Evolutionary conservation across 768 basidiomycete genomes (phyloP).

Genomic region (Wakefieldia striispora): DNA sequence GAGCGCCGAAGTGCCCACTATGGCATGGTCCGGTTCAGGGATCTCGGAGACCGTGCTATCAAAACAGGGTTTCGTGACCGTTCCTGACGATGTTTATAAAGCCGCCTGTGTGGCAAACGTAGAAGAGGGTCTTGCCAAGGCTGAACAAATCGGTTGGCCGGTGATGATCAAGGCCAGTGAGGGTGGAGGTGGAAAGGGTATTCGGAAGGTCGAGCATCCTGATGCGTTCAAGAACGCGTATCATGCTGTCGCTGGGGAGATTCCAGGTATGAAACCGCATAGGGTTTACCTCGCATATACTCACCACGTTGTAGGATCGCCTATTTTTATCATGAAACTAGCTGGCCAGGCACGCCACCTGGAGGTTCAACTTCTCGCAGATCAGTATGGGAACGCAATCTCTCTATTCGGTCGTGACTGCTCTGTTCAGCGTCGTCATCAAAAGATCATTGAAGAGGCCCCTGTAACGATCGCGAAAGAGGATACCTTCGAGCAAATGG

Average conservation of each 20-base stretch:
- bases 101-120: constrained; percentile 86
- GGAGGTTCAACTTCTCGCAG: constrained; percentile 96
- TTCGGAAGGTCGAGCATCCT: constrained; percentile 85
- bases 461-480: constrained; percentile 96
- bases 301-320: constrained; percentile 64
- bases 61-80: constrained; percentile 86
- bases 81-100: constrained; percentile 87
- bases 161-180: constrained; percentile 99
- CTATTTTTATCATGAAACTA: constrained; percentile 99
- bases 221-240: constrained; percentile 94
- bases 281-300: constrained; percentile 1
- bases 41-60: constrained; percentile 85
- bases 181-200: constrained; percentile 99
- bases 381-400: constrained; percentile 99
- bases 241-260: constrained; percentile 91
- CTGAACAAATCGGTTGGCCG: constrained; percentile 91
- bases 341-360: constrained; percentile 96
- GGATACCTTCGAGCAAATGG: constrained; percentile 95
- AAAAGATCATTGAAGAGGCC: constrained; percentile 99
- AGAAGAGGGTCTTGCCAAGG: constrained; percentile 80
- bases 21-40: constrained; percentile 98
- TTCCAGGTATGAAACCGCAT: constrained; percentile 67
- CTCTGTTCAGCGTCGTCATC: constrained; percentile 98
- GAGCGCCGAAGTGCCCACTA: constrained; percentile 92
- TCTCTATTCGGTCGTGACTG: constrained; percentile 99